Base-by-base conservation (phyloP, 2,329 filamentous ascomycete genomes). In the Fusarium ramigenum region DNA sequence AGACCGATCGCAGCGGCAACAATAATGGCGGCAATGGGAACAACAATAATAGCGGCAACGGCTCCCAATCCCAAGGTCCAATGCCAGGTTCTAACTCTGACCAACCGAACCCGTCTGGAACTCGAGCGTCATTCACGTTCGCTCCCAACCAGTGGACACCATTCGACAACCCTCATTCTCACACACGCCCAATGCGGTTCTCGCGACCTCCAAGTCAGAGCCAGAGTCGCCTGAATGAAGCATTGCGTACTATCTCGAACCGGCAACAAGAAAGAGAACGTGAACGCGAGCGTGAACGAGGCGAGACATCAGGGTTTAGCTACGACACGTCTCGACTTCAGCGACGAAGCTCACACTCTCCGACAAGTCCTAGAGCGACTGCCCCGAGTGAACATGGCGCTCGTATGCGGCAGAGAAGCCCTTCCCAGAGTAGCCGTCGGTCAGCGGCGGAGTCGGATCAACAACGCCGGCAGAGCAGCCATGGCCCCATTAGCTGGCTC, bases 401-500 rank as follows among this genome's bases (percentile, higher is more conserved):
- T 23, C 78, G 80, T 16, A 80, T 81, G 74, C 78, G 83, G 47
- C 80, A 85, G 68, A 79, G 82, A 42, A 84, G 83, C 59, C 82
- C 83, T 11, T 83, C 83, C 0, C 75, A 82, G 53, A 80, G 77
- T 64, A 82, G 78, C 47, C 81, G 81, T 32, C 77, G 72, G 23
- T 78, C 74, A 28, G 75, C 61, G 15, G 67, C 63, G 15, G 78
- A 79, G 19, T 79, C 80, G 37, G 79, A 79, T 8, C 76, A 81
- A 23, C 78, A 80, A n/a, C 36, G 44, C 30, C 77, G 78, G 34
- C 72, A 74, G 36, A 78, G 81, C n/a, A 78, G 79, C 7, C 75
- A 79, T 43, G 82, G 83, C 6, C 82, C 84, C 37, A 72, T 86
- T 3, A 79, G 80, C 64, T 87, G 85, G 85, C 73, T 87, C 25